Evolutionary conservation across 495 filamentous ascomycete species (phyloP).

Genomic region (Penicillium ochrochloron): DNA sequence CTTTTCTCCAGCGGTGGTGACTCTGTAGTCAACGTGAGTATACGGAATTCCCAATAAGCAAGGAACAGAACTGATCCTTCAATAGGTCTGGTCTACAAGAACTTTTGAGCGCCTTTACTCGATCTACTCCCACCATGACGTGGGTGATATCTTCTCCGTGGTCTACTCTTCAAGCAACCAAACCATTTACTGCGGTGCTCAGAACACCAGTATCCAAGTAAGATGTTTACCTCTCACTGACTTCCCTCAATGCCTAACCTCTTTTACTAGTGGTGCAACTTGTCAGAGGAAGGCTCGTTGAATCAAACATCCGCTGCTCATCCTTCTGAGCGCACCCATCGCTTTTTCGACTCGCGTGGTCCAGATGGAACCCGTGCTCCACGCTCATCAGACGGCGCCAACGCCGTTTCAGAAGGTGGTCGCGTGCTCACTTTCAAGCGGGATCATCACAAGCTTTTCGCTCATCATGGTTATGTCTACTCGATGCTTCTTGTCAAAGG

Average conservation of each 20-base stretch:
- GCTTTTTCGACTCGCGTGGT: conserved; percentile 92
- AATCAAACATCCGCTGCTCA: conserved; percentile 68
- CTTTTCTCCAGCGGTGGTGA: conserved; percentile 95
- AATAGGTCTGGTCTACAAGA: conserved; percentile 65
- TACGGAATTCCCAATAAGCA: neutral
- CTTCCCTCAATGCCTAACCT: neutral
- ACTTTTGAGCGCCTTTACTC: conserved; percentile 77
- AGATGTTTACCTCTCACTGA: neutral
- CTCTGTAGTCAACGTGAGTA: conserved; percentile 83
- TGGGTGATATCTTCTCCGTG: conserved; percentile 93
- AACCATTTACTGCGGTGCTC: conserved; percentile 88
- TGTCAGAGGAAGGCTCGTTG: conserved; percentile 59
- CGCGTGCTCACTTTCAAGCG: conserved; percentile 81
- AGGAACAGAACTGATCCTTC: conserved; percentile 15
- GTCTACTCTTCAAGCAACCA: conserved; percentile 78
- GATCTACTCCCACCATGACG: conserved; percentile 91
- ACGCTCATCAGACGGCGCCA: conserved; percentile 52
- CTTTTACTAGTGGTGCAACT: conserved; percentile 61
- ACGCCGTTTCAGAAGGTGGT: conserved; percentile 53
- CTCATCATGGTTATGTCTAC: conserved; percentile 94
- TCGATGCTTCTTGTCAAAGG: conserved; percentile 85
- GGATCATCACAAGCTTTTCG: conserved; percentile 81
- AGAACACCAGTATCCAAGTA: conserved; percentile 91
- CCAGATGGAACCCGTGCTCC: conserved; percentile 80
- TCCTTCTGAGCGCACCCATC: conserved; percentile 79